These are phyloP conservation scores for Lecanicillium sp. DNA, from an alignment of 2,329 filamentous ascomycete species.

Conservation along the genomic window DNA sequence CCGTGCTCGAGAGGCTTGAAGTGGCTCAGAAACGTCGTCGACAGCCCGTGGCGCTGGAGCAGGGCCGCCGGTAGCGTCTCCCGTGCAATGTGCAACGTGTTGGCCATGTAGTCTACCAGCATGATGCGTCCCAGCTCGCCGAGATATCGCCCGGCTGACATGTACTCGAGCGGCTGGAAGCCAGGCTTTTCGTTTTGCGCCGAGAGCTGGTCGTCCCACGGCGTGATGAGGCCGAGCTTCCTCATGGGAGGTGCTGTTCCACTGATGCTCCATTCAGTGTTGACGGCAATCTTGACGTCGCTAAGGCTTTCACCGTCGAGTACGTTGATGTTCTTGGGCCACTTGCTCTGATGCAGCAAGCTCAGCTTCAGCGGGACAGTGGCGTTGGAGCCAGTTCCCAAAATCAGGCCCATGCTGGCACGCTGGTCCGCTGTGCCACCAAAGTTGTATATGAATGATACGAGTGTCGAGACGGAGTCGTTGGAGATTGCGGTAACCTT, in stretches of 20 bases:
- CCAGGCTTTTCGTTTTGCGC: slow-evolving; percentile 61
- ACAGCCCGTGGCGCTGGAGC: slow-evolving; percentile 54
- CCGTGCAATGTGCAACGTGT: slow-evolving; percentile 31
- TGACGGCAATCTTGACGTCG: slow-evolving; percentile 65
- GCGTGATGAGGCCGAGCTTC: slow-evolving; percentile 57
- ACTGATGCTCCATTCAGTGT: slow-evolving; percentile 80
- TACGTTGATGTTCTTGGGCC: slow-evolving; percentile 42
- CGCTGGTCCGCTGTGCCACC: slow-evolving; percentile 55
- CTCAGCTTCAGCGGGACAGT: slow-evolving; percentile 65
- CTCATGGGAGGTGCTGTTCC: slow-evolving; percentile 64
- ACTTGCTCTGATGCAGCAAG: slow-evolving; percentile 58
- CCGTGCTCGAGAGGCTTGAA: slow-evolving; percentile 49
- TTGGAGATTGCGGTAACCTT: slow-evolving; percentile 73
- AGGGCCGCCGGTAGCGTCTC: slow-evolving; percentile 50
- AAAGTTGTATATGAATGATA: slow-evolving; percentile 69
- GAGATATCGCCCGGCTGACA: slow-evolving; percentile 73
- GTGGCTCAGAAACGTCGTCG: slow-evolving; percentile 68
- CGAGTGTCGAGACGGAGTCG: slow-evolving; percentile 72
- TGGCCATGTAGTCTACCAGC: slow-evolving; percentile 57
- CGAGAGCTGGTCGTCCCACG: slow-evolving; percentile 66
- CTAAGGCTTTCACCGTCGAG: slow-evolving; percentile 39
- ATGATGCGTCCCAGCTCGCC: slow-evolving; percentile 70
- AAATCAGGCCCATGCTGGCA: slow-evolving; percentile 73
- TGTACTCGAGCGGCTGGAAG: slow-evolving; percentile 79
- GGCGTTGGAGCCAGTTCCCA: slow-evolving; percentile 76